Base-by-base conservation (phyloP, 2,329 filamentous ascomycete genomes). In the Cladosporium austrohemisphaericum region DNA sequence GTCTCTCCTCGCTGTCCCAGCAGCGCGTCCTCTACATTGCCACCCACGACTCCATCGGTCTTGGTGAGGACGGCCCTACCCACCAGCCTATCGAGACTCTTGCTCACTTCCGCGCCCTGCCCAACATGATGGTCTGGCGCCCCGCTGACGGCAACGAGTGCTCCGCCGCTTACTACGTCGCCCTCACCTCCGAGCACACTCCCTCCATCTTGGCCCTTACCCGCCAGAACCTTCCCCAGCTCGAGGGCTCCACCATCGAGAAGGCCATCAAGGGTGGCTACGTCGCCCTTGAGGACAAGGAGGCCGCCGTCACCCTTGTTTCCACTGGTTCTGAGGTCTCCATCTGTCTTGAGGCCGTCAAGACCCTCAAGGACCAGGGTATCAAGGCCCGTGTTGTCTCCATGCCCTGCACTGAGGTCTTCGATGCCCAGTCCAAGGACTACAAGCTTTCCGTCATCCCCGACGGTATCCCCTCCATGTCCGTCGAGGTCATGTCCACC, bases 71-170 rank as follows among this genome's bases (percentile, higher is more conserved):
- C 68, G 93, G 93, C 57, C 92, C 93, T 61, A 98, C 93, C 51
- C 93, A 98, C 77, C 93, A 98, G 81, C 93, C 93, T 71, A 95
- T 98, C 63, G 93, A 98, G 84, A 95, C 90, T 36, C 84, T 97
- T 57, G 86, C 91, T 53, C 93, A 97, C 77, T 97, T 97, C 89
- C 92, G 93, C 71, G 93, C 93, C 58, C 83, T 97, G 62, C 93
- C 93, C 68, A 98, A 98, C 85, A 88, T 86, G 80, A 95, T 97
- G 88, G 92, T 97, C 65, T 97, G 93, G 93, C 91, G 93, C 68
- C 93, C 93, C 61, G 92, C 93, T 64, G 93, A 97, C 67, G 92
- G 92, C 67, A 97, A 97, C 78, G 93, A 98, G 86, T 93, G 87
- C 64, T 94, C 88, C 68, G 92, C 90, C 65, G 92, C 93, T 61